Base-by-base conservation (phyloP, 169 alveolate species). In the Plasmodium cynomolgi region DNA sequence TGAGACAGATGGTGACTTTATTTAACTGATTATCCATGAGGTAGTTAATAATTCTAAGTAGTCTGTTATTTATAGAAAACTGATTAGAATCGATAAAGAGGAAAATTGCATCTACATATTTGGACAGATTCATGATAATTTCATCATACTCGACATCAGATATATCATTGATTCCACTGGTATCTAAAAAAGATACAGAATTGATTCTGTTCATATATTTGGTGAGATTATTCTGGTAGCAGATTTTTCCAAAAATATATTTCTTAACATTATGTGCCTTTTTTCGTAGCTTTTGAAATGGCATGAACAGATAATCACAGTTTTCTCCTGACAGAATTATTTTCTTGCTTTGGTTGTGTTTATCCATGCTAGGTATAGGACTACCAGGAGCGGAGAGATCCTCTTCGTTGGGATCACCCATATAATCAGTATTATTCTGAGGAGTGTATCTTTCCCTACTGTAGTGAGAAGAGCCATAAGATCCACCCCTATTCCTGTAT, bases 171-270 rank as follows among this genome's bases (percentile, higher is more conserved):
- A 86, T 86, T 5, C 93, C 93, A 56, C 86, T 86, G 26, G 86
- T 86, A 77, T 86, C 93, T 17, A 86, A 75, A 86, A 86, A 86
- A 11, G 93, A 86, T 11, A 86, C 93, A 11, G 81, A 86, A 77
- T 86, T 86, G 15, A 86, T 75, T 86, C 93, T 77, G 44, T 86
- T 86, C 93, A 86, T 86, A 26, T 86, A 86, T 56, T 86, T 86
- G 23, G 93, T 86, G 3, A 86, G 29, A 50, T 86, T 58, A 29
- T 86, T 86, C 71, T 86, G 93, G 68, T 86, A 86, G 47, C 50
- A 86, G 37, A 86, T 50, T 86, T 86, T 86, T n/a, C 93, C 93
- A 54, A 77, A 86, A 33, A 86, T 75, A 44, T 86, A 86, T 9
- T 86, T 86, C 31, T 86, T 86, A 33, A 86, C 29, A 56, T 86